Percentiles rank a stretch among this genome's conserved stretches.
Conservation (phyloP, 495 filamentous ascomycete genomes). For the Clohesyomyces aquaticus region DNA sequence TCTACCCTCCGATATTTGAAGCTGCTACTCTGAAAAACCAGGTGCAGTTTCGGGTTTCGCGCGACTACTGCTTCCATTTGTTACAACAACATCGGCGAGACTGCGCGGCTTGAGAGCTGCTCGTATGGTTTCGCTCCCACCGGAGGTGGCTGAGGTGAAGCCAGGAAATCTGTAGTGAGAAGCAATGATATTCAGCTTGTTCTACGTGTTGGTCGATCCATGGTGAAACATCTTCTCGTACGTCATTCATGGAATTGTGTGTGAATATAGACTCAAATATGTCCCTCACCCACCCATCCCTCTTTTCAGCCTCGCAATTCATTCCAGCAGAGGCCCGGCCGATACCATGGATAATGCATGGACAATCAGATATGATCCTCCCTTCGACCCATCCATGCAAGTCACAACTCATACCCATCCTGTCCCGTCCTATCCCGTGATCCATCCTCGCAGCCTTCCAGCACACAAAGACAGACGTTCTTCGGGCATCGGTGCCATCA, state of each 20-base stretch:
- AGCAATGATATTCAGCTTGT: background rate
- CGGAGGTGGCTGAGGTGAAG: constrained; percentile 1
- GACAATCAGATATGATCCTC: background rate
- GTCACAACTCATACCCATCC: no score
- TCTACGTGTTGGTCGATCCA: background rate
- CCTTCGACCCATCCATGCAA: no score
- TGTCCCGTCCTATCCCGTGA: no score
- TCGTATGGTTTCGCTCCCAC: constrained; percentile 18
- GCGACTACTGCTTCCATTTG: constrained; percentile 11
- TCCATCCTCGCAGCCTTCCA: no score
- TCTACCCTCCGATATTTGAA: constrained; percentile 26
- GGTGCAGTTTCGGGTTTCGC: constrained; percentile 17
- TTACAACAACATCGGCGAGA: constrained; percentile 19
- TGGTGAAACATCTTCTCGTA: background rate
- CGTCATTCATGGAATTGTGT: background rate
- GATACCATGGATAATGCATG: background rate
- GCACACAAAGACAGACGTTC: no score
- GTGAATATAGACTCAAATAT: background rate
- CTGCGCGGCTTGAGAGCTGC: constrained; percentile 20
- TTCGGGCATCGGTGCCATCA: no score
- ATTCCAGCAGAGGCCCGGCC: background rate
- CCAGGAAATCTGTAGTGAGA: constrained; percentile 7
- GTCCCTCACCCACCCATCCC: background rate
- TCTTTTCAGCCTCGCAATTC: background rate
- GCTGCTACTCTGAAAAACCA: constrained; percentile 22